Evolutionary conservation across 495 filamentous ascomycete species (phyloP), one percentile per base, ranked within the genome.

Genomic region (Penicillium nucicola): DNA sequence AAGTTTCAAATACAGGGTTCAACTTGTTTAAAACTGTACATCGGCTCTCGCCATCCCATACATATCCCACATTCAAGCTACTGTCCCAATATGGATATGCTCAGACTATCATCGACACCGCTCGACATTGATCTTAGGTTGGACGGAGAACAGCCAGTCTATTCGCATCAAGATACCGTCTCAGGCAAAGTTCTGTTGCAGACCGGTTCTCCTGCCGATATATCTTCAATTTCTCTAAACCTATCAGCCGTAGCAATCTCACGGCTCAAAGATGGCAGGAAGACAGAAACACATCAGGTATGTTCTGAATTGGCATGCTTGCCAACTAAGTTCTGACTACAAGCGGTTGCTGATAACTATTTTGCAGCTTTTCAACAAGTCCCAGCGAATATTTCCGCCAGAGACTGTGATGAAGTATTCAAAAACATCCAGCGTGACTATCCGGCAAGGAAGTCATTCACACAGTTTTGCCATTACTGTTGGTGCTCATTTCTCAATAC

Each of bases 211-310:
- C 23, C 45, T 3, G 35, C 45, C 25, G 35, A 38, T n/a, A 32
- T 48, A 8, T 41, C 45, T 17, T 32, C 35, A 8, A 38, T 48
- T 20, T 25, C 40, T 19, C 36, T 40, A 7, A 40, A 13, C 5
- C 14, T 48, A 28, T 40, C 45, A 17, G 45, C 12, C 10, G 32
- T 18, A 14, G 45, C 45, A 15, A 48, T 37, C 4, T 39, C 45
- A 13, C 30, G 35, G 14, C 17, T 48, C 23, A 48, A 11, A 6
- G 23, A 48, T 14, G 32, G 34, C 15, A 33, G 36, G n/a, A 23
- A 28, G 12, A 39, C 36, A 5, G 45, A 48, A 40, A 20, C 14
- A 17, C 45, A 48, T 20, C 18, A 41, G 6, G 45, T 48, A 40
- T 40, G 23, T 22, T 4, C 4, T 25, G n/a, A 32, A 12, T 4